phyloP scores from a whole-genome alignment of 2,329 filamentous ascomycete genomes.

The Ophiostoma piceae region DNA sequence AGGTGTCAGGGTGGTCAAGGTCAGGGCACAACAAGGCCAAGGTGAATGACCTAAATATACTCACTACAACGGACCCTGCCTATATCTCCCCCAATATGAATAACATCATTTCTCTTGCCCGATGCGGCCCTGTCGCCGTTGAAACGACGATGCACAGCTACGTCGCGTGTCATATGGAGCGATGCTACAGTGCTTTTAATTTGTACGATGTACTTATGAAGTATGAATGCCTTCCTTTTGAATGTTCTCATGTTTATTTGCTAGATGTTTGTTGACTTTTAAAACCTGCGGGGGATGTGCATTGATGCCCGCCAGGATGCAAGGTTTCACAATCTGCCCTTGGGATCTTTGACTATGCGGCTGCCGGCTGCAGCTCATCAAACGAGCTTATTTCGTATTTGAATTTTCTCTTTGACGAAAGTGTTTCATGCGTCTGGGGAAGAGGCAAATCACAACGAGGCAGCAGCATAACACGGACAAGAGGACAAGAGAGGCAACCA shows the following conservation, averaged over 20 bases:
- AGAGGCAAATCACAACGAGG: neutral
- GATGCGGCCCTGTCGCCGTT: slow-evolving; percentile 9
- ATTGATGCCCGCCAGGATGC: slow-evolving; percentile 9
- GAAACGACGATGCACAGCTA: neutral
- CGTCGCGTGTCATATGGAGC: neutral
- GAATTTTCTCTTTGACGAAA: too few relatives aligned
- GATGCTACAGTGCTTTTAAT: too few relatives aligned
- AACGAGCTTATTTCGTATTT: neutral
- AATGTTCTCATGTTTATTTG: neutral
- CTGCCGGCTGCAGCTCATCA: neutral
- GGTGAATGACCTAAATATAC: neutral
- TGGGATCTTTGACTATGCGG: neutral
- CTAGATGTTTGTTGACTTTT: neutral
- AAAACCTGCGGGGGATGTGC: slow-evolving; percentile 1
- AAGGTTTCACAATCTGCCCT: neutral
- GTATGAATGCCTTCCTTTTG: neutral
- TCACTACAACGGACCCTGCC: neutral
- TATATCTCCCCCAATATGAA: neutral
- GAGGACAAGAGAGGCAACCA: neutral
- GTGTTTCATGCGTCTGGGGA: slow-evolving; percentile 5
- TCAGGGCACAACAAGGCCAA: neutral
- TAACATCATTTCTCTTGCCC: neutral
- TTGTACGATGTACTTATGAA: too few relatives aligned
- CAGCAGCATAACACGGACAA: neutral
- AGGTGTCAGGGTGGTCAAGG: neutral